phyloP scores from a whole-genome alignment of 345 rosid species.

The Ailanthus altissimus region DNA sequence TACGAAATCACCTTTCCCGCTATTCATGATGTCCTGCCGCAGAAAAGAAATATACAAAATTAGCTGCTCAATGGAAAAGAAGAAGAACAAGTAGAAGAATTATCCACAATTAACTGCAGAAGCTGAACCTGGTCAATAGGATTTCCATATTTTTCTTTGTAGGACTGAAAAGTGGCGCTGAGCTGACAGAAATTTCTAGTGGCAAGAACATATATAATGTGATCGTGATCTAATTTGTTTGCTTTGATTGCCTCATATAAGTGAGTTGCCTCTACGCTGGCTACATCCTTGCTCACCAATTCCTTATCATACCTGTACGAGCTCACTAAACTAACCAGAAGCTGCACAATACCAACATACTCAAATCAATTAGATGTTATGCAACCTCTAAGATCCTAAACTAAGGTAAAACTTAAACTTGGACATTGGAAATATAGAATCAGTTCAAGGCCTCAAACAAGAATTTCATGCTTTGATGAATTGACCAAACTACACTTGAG shows the following conservation, averaged over 20 bases:
- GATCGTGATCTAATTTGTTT: conserved; percentile 64
- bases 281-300: conserved; percentile 48
- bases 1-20: conserved; percentile 60
- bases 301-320: conserved; percentile 79
- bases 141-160: conserved; percentile 53
- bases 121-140: conserved; percentile 61
- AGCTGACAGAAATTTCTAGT: conserved; percentile 78
- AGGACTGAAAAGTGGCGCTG: conserved; percentile 61
- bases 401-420: neutral
- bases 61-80: neutral
- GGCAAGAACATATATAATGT: conserved; percentile 56
- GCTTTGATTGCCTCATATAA: conserved; percentile 58
- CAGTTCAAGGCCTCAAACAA: conserved; percentile 1
- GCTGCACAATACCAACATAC: conserved; percentile 37
- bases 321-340: conserved; percentile 66
- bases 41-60: conserved; percentile 6
- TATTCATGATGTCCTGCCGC: conserved; percentile 56
- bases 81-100: neutral
- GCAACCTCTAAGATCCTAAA: neutral
- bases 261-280: conserved; percentile 61
- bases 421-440: neutral
- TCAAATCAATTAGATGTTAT: conserved; percentile 4
- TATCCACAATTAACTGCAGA: conserved; percentile 11
- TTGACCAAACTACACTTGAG: neutral
- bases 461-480: neutral